phyloP scores from a whole-genome alignment of 2,329 filamentous ascomycete genomes.

The Pseudopyricularia cyperi region DNA sequence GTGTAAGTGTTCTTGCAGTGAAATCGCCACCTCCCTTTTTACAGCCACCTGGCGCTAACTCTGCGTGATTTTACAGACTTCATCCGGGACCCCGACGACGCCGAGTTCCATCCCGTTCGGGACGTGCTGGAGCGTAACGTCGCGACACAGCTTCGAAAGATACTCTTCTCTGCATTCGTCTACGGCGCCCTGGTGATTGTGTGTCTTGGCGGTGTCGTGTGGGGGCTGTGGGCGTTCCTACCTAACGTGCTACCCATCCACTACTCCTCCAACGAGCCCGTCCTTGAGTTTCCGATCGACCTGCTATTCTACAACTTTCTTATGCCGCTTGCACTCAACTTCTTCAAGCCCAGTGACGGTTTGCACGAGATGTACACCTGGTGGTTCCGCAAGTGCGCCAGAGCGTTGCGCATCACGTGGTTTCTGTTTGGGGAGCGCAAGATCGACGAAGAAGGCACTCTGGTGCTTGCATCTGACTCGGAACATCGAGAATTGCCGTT shows the following conservation, averaged over 20 bases:
- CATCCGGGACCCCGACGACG: constrained; percentile 94
- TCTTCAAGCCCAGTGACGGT: constrained; percentile 74
- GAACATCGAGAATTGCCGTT: constrained; percentile 18
- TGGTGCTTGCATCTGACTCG: constrained; percentile 30
- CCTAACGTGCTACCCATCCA: constrained; percentile 73
- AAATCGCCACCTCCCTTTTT: constrained; percentile 1
- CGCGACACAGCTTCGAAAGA: constrained; percentile 86
- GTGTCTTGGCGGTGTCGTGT: constrained; percentile 90
- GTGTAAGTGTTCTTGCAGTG: constrained; percentile 43
- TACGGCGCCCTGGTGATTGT: constrained; percentile 88
- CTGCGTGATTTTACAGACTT: constrained; percentile 51
- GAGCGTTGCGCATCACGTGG: constrained; percentile 67
- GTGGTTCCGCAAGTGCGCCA: constrained; percentile 89
- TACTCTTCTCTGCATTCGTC: constrained; percentile 87
- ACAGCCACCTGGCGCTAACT: constrained; percentile 3
- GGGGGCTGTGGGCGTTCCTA: constrained; percentile 62
- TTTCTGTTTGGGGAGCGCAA: constrained; percentile 83
- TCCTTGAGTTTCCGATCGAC: constrained; percentile 88
- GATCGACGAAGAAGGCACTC: constrained; percentile 67
- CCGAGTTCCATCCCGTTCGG: constrained; percentile 92
- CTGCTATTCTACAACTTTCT: constrained; percentile 94
- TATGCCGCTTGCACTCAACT: constrained; percentile 74
- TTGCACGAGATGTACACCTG: constrained; percentile 80
- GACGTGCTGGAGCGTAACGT: constrained; percentile 92
- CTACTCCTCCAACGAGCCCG: constrained; percentile 85